A percentile compares a stretch with the other conserved stretches of the same genome.
These are phyloP conservation scores for Acmispon strigosus DNA, from an alignment of 306 rosid species.

Conservation along the genomic window DNA sequence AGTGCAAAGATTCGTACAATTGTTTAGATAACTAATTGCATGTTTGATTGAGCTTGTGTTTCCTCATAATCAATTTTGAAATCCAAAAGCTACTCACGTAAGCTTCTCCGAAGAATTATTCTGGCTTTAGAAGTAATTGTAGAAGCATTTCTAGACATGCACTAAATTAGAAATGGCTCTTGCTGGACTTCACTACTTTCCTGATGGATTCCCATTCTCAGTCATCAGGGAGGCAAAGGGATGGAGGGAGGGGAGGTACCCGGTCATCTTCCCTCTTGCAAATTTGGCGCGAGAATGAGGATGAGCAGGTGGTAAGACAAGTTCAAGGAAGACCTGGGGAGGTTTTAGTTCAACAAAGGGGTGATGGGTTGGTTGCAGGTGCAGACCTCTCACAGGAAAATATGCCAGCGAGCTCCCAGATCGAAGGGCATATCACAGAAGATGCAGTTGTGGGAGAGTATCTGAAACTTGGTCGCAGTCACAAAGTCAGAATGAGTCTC, in stretches of 20 bases:
- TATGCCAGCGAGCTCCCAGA: constrained; percentile 28
- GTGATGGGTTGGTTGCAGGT: constrained; percentile 32
- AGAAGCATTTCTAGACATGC: too few species aligned
- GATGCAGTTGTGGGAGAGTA: constrained; percentile 48
- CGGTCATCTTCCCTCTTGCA: constrained; percentile 63
- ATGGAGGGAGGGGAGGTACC: constrained; percentile 56
- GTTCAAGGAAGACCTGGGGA: constrained; percentile 60
- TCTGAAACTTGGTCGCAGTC: constrained; percentile 70
- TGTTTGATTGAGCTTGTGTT: too few species aligned
- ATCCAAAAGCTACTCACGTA: too few species aligned
- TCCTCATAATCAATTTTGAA: too few species aligned
- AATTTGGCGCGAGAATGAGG: constrained; percentile 88
- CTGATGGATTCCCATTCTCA: constrained; percentile 65
- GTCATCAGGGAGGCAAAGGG: constrained; percentile 41
- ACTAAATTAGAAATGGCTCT: constrained; percentile 53
- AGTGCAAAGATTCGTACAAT: constrained; percentile 31
- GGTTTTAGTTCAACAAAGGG: constrained; percentile 43
- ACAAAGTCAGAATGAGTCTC: constrained; percentile 54
- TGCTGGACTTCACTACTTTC: constrained; percentile 80
- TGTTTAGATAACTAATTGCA: constrained; percentile 1
- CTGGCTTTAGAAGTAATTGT: too few species aligned
- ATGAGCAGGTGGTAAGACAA: constrained; percentile 61
- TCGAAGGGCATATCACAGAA: constrained; percentile 34
- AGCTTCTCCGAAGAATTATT: too few species aligned
- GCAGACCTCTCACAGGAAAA: constrained; percentile 34